A percentile compares a stretch with the other conserved stretches of the same genome.
Evolutionary conservation across 768 basidiomycete species (phyloP).

Genomic region (Tremella fuciformis): DNA sequence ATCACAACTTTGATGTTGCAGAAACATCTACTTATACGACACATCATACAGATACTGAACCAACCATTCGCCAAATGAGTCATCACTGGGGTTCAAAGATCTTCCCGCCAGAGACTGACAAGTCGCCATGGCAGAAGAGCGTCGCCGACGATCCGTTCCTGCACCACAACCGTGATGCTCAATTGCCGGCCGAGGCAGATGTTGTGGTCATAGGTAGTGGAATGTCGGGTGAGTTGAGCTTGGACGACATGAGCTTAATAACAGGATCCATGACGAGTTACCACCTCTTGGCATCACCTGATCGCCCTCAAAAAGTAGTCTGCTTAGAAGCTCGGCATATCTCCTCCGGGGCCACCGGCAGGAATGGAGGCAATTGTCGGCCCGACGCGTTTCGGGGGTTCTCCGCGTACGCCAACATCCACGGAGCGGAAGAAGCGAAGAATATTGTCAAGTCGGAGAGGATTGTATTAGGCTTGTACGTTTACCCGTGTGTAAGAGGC

Average conservation of each 20-base stretch:
- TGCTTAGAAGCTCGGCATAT: constrained; percentile 75
- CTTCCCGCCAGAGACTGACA: too few relatives aligned
- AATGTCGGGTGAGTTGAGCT: constrained; percentile 25
- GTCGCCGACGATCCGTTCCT: constrained; percentile 28
- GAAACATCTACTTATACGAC: too few relatives aligned
- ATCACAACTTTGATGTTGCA: too few relatives aligned
- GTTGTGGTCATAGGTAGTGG: constrained; percentile 41
- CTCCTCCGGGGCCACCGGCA: constrained; percentile 61
- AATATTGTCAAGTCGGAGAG: constrained; percentile 37
- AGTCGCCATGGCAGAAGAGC: constrained; percentile 24
- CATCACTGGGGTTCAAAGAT: too few relatives aligned
- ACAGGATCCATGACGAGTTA: constrained; percentile 31
- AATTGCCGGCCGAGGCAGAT: constrained; percentile 26
- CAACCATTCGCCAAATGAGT: too few relatives aligned
- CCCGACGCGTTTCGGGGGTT: constrained; percentile 26
- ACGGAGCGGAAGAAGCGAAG: constrained; percentile 35
- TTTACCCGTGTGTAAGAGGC: neutral
- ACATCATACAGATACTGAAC: too few relatives aligned
- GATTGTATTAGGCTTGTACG: constrained; percentile 68
- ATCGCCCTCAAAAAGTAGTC: constrained; percentile 54
- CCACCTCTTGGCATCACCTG: constrained; percentile 18
- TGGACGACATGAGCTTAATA: constrained; percentile 12
- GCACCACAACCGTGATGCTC: constrained; percentile 25
- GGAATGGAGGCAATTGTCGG: constrained; percentile 52
- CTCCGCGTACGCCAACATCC: constrained; percentile 54